These are phyloP conservation scores for Metschnikowia arizonensis DNA, from an alignment of 805 yeast species.

Conservation along the genomic window DNA sequence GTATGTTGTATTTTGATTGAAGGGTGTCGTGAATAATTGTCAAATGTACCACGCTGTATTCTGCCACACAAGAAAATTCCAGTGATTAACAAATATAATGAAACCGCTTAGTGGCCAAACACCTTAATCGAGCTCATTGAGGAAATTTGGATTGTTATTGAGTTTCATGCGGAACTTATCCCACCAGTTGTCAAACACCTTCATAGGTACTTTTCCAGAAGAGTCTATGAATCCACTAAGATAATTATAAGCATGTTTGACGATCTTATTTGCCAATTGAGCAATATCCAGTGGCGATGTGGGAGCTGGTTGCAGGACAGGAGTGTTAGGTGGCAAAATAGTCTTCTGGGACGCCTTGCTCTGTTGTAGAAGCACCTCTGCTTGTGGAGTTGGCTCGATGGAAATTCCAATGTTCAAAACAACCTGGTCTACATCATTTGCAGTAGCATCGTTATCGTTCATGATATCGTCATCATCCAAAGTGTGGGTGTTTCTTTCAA, in stretches of 20 bases:
- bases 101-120: too few species aligned
- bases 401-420: constrained; percentile 72
- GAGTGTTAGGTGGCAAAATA: constrained; percentile 22
- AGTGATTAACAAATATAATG: too few species aligned
- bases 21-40: too few species aligned
- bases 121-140: constrained; percentile 41
- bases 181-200: constrained; percentile 94
- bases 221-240: constrained; percentile 81
- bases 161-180: constrained; percentile 73
- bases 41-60: too few species aligned
- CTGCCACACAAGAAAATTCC: too few species aligned
- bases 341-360: constrained; percentile 29
- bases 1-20: too few species aligned
- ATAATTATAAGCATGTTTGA: constrained; percentile 87
- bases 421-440: constrained; percentile 4
- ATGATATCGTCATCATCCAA: constrained; percentile 32
- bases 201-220: constrained; percentile 79
- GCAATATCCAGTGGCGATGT: constrained; percentile 37
- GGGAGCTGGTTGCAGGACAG: constrained; percentile 19
- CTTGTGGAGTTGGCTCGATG: constrained; percentile 71
- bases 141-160: constrained; percentile 75
- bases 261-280: constrained; percentile 76
- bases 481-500: constrained; percentile 8
- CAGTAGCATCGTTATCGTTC: constrained; percentile 25
- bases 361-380: constrained; percentile 51